A percentile compares a stretch with the other conserved stretches of the same genome.
Conservation (phyloP, 2,329 filamentous ascomycete species). For the Hypoxylon sp. region DNA sequence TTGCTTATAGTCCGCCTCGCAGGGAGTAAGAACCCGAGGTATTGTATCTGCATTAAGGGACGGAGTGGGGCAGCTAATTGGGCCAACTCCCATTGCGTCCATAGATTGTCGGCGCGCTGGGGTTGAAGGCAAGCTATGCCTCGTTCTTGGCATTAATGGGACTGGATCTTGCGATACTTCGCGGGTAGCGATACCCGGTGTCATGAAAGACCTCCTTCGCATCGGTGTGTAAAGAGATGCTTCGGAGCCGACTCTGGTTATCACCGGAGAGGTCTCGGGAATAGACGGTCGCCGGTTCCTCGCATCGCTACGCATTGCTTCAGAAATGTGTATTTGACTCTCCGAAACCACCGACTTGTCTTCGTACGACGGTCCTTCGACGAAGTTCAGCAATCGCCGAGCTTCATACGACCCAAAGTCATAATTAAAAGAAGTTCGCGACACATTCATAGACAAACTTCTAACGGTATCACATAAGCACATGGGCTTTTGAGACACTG, state of each 20-base stretch:
- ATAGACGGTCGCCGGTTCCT: slow-evolving; percentile 46
- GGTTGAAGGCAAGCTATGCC: slow-evolving; percentile 44
- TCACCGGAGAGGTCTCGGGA: slow-evolving; percentile 45
- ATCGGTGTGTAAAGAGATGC: slow-evolving; percentile 51
- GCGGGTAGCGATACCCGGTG: slow-evolving; percentile 51
- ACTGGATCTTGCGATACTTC: slow-evolving; percentile 27
- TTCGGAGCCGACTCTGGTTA: slow-evolving; percentile 61
- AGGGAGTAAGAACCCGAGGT: slow-evolving; percentile 62
- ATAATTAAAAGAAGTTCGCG: slow-evolving; percentile 58
- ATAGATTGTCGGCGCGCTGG: slow-evolving; percentile 43
- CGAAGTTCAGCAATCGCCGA: slow-evolving; percentile 58
- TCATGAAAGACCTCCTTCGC: slow-evolving; percentile 51
- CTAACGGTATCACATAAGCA: slow-evolving; percentile 25
- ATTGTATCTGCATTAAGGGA: slow-evolving; percentile 44
- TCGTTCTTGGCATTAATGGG: slow-evolving; percentile 33
- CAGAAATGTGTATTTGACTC: slow-evolving; percentile 51
- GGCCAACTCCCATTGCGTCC: slow-evolving; percentile 34
- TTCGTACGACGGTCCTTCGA: slow-evolving; percentile 53
- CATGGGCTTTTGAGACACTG: not conserved
- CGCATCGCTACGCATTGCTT: slow-evolving; percentile 54
- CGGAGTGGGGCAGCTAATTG: slow-evolving; percentile 45
- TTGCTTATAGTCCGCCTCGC: slow-evolving; percentile 69
- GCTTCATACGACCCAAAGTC: slow-evolving; percentile 60
- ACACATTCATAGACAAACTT: slow-evolving; percentile 52
- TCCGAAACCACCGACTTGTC: slow-evolving; percentile 54